Base-by-base conservation (phyloP, 2,329 filamentous ascomycete species). In the Aspergillus sp. region DNA sequence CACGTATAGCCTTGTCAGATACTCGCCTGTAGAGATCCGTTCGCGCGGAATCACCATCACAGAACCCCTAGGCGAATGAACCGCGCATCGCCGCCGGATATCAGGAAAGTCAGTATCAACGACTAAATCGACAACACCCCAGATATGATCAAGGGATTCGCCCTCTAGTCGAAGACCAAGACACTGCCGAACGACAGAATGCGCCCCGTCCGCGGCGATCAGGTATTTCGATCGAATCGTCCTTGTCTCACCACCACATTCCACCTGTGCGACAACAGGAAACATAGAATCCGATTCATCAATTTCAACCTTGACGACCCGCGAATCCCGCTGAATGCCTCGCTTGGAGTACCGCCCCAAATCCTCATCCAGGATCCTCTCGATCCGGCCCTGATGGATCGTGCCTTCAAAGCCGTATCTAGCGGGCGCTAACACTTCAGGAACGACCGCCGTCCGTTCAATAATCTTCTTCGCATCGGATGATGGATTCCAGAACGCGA, bases 21-120 rank as follows among this genome's bases (percentile, higher is more conserved):
- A 83, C 66, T 86, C 78, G 47, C 82, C 79, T 43, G 79, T 67
- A 27, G 67, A 67, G 42, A 78, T 75, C 1, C 73, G 73, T 61
- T 88, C 85, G 27, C 85, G 75, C 1, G 86, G 86, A 45, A 91
- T 90, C 5, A 90, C 82, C 80, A 90, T 86, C 58, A 90, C 83
- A n/a, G 85, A 88, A 1, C 86, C 86, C 45, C 83, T 73, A 37
- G 80, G 74, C 4, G 85, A 88, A 61, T 89, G 86, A 46, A 90
- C 86, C 1, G 83, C 86, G 56, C 82, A 86, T 71, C 86, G 85
- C 75, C 85, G 84, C 73, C 87, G 83, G 56, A 90, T 87, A 59
- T 91, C 86, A 0, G 86, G 85, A 51, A 89, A 89, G 56, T 88
- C 76, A 0, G 85, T 88, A 58, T 79, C 74, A 19, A 86, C 81